Evolutionary conservation across 495 filamentous ascomycete species (phyloP).

Genomic region (Talaromyces thailandensis): DNA sequence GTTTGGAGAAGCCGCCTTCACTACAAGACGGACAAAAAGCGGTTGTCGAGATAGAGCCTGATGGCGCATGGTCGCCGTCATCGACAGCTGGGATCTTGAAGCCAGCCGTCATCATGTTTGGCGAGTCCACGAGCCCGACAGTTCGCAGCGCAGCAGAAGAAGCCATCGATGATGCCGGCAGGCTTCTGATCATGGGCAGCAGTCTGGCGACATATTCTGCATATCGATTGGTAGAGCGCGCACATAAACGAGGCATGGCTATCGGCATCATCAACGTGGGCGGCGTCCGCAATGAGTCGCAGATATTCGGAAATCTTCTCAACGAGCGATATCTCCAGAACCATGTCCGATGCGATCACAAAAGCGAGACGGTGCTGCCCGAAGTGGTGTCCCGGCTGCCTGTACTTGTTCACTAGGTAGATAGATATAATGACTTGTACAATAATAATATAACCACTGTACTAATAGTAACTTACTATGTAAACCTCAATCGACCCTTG

Average conservation of each 20-base stretch:
- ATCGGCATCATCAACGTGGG: slow-evolving; percentile 80
- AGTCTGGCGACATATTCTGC: slow-evolving; percentile 92
- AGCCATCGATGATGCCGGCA: slow-evolving; percentile 64
- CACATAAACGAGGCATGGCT: slow-evolving; percentile 72
- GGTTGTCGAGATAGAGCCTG: slow-evolving; percentile 61
- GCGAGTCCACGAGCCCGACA: slow-evolving; percentile 62
- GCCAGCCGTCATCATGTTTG: slow-evolving; percentile 91
- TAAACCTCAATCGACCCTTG: background rate
- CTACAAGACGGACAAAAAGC: slow-evolving; percentile 49
- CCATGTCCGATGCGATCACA: slow-evolving; percentile 31
- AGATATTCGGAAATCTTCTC: slow-evolving; percentile 47
- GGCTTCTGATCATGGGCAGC: slow-evolving; percentile 73
- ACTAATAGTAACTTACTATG: no score
- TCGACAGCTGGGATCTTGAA: slow-evolving; percentile 80
- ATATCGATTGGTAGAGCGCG: slow-evolving; percentile 79
- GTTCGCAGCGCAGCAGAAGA: slow-evolving; percentile 73
- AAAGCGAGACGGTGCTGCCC: slow-evolving; percentile 28
- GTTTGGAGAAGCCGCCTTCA: slow-evolving; percentile 56
- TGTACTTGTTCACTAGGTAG: background rate
- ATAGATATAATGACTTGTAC: background rate
- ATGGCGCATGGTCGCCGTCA: slow-evolving; percentile 66
- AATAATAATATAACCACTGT: background rate
- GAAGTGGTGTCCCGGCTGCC: slow-evolving; percentile 24
- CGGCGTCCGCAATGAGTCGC: slow-evolving; percentile 70
- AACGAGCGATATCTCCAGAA: slow-evolving; percentile 7